Base-by-base conservation (phyloP, 2,329 filamentous ascomycete species). In the Ciborinia camelliae region DNA sequence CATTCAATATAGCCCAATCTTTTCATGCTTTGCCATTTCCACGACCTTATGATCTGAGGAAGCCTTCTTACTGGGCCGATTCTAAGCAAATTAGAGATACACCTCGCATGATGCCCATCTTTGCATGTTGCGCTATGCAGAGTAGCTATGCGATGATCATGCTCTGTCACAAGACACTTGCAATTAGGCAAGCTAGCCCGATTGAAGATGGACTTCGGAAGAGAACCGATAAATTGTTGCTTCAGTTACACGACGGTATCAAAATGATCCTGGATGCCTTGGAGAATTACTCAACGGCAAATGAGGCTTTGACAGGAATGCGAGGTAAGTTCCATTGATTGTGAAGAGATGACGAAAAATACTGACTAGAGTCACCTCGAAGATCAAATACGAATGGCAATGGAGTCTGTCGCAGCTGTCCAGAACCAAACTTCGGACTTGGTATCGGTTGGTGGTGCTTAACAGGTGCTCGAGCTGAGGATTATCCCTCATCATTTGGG, bases 1-100 rank as follows among this genome's bases (percentile, higher is more conserved):
- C 81, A 2, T 75, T 83, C 51, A 79, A 77, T 66, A 82, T 83
- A 63, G 78, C 81, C 1, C 71, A 75, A 59, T 77, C 77, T 15
- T 82, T 82, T 60, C 76, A 79, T 67, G 73, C 75, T 14, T 70
- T 83, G 41, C 80, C 81, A 0, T 81, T 79, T 62, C 81, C 81
- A 28, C 64, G 68, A 32, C 66, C 67, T 12, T 28, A 64, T 10
- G 20, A 45, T 45, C 26, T 26, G 1, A 32, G 18, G 4, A 45
- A 32, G 7, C 1, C 12, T 23, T 57, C 39, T 30, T 45, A 57
- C 18, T 43, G 26, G 26, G n/a, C 28, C 18, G 28, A 14, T 3
- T 12, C 39, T 30, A 32, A n/a, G 7, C 60, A 26, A 64, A 52
- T 20, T 28, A 50, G 12, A 43, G 63, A 23, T 23, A 57, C n/a